Percentiles rank a stretch among this genome's conserved stretches.
Conservation (phyloP, 352 stramenopile species). For the Pythium grandisporangium region DNA sequence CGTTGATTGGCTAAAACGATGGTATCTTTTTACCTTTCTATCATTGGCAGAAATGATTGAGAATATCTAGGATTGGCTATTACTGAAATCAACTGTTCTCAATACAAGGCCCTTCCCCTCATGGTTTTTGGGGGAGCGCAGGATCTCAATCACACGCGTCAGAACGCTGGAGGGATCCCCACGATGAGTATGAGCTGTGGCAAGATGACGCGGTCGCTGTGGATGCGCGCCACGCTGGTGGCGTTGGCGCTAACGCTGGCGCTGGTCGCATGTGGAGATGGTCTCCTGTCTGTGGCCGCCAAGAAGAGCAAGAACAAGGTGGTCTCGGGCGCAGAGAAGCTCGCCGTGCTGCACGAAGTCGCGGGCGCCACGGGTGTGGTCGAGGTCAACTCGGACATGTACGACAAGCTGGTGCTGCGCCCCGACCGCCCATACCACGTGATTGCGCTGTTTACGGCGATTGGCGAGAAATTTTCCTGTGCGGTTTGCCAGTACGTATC, state of each 20-base stretch:
- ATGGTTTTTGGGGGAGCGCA: no score
- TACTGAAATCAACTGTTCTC: no score
- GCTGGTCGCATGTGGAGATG: slow-evolving; percentile 18
- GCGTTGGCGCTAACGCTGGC: slow-evolving; percentile 28
- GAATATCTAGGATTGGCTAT: not conserved
- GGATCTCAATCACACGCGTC: slow-evolving; percentile 14
- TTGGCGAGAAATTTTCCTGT: slow-evolving; percentile 64
- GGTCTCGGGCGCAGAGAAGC: slow-evolving; percentile 50
- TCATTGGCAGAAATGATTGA: no score
- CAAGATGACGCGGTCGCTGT: slow-evolving; percentile 8
- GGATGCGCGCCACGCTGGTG: slow-evolving; percentile 13
- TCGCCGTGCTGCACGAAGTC: slow-evolving; percentile 37
- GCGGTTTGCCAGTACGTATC: slow-evolving; percentile 56
- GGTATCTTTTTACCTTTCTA: no score
- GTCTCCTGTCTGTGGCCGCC: slow-evolving; percentile 25
- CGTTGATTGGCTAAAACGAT: slow-evolving; percentile 13
- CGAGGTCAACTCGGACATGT: slow-evolving; percentile 42
- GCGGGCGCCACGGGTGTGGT: slow-evolving; percentile 52
- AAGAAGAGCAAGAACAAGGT: slow-evolving; percentile 18
- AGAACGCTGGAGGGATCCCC: slow-evolving; percentile 11
- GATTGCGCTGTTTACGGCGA: slow-evolving; percentile 71
- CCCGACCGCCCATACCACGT: slow-evolving; percentile 76
- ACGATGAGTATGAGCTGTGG: not conserved
- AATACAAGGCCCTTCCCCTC: no score
- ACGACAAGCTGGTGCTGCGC: slow-evolving; percentile 41